Base-by-base conservation (phyloP, 208 protist genomes). In the Crithidia bombi region DNA sequence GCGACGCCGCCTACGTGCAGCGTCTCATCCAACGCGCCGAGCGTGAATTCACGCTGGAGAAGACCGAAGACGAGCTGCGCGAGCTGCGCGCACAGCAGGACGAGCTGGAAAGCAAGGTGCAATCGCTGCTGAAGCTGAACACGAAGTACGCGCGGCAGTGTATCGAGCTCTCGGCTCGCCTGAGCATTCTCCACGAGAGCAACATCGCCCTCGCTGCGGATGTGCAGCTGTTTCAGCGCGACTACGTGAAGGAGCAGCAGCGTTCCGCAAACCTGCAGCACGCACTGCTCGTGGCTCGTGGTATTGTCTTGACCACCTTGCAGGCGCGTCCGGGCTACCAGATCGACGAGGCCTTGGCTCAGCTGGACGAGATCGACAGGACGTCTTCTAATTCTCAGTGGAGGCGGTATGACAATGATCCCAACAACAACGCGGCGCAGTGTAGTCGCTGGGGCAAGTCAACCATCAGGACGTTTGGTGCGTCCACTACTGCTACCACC, bases 141-240 rank as follows among this genome's bases (percentile, higher is more conserved):
- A 62, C 78, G 0, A 79, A 68, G 26, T 96, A 96, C 63, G 91
- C 91, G 3, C 69, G 71, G 41, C 88, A 94, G 70, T 77, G 84
- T 19, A 54, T 93, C 9, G 88, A 90, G 74, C 81, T 96, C 6
- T 71, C 81, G 0, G 82, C 88, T 9, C 91, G 91, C 11, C 71
- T 96, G 17, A 88, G 79, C 52, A 73, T 94, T 39, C 47, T 94
- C 1, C 65, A 78, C 21, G 85, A 93, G 17, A 83, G 93, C 63
- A 96, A 96, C 73, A 84, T 93, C 49, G 66, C 65, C 14, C 69
- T 90, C 23, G 70, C 83, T 9, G 61, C 89, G 1, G 86, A 90
- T 25, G 65, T 72, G 32, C 72, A 90, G 47, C 56, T 91, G 28
- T 81, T 81, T 33, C 78, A 90, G 67, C 82, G 83, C 50, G 85